These are phyloP conservation scores for Clavispora santaluciae DNA, from an alignment of 805 yeast genomes.

Conservation along the genomic window DNA sequence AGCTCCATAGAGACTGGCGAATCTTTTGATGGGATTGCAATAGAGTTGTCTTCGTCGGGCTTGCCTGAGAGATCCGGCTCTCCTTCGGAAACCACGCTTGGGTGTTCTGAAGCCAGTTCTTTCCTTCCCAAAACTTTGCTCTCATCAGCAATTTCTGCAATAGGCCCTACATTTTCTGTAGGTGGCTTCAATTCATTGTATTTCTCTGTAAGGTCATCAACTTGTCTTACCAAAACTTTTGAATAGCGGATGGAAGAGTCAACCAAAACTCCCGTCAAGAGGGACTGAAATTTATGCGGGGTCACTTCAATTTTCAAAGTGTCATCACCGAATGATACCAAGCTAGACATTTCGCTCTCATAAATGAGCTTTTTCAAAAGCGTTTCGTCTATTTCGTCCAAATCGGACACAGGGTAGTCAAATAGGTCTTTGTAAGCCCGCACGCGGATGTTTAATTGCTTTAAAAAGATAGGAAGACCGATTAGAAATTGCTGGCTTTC, in stretches of 20 bases:
- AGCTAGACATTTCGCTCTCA: conserved; percentile 2
- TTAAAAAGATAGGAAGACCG: conserved; percentile 4
- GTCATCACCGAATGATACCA: conserved; percentile 4
- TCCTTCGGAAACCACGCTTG: background rate
- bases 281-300: conserved; percentile 4
- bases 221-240: conserved; percentile 5
- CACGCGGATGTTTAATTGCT: conserved; percentile 5
- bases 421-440: conserved; percentile 7
- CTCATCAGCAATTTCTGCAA: background rate
- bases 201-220: conserved; percentile 6
- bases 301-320: conserved; percentile 4
- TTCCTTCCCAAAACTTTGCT: background rate
- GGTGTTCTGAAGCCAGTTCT: background rate
- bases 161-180: background rate
- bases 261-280: conserved; percentile 8
- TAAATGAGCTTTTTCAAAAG: conserved; percentile 4
- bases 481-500: background rate
- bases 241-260: conserved; percentile 11
- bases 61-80: conserved; percentile 1
- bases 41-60: background rate
- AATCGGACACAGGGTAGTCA: background rate
- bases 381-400: conserved; percentile 2
- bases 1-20: background rate
- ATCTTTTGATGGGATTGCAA: background rate
- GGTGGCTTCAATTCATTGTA: background rate